Evolutionary conservation across 768 basidiomycete genomes (phyloP).

Genomic region (Suillus brevipes): DNA sequence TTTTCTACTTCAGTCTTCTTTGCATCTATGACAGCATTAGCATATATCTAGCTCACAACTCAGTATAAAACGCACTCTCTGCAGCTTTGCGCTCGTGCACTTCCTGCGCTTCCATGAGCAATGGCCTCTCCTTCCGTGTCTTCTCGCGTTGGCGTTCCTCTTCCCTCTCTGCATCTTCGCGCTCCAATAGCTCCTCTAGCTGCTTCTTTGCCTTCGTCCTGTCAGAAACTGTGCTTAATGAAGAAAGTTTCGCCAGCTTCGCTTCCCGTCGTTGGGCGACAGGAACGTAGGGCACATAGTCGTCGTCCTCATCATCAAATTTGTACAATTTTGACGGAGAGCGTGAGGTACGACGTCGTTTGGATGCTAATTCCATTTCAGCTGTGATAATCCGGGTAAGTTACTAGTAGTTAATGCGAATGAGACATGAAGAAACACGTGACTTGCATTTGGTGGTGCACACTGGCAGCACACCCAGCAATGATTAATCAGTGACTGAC

Average conservation of each 20-base stretch:
- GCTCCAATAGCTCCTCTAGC: constrained; percentile 59
- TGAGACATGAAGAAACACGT: background rate
- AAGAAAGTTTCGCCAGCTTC: constrained; percentile 73
- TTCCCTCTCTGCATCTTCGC: constrained; percentile 74
- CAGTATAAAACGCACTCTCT: constrained; percentile 56
- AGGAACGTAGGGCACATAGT: constrained; percentile 86
- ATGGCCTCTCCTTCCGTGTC: constrained; percentile 79
- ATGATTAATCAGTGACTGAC: no score
- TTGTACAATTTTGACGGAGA: constrained; percentile 60
- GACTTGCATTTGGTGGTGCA: background rate
- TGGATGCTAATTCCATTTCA: constrained; percentile 34
- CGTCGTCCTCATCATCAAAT: constrained; percentile 60
- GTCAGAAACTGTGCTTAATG: constrained; percentile 55
- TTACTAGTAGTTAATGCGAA: no score
- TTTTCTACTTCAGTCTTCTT: constrained; percentile 87
- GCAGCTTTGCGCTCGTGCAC: constrained; percentile 81
- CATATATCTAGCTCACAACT: constrained; percentile 18
- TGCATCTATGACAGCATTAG: constrained; percentile 52
- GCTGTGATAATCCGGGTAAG: background rate
- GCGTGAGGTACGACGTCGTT: constrained; percentile 53
- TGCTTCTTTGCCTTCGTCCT: constrained; percentile 47
- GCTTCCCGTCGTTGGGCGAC: constrained; percentile 82
- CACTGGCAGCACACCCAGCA: no score
- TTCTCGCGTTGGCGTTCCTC: constrained; percentile 76
- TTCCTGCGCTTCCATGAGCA: constrained; percentile 93